Base-by-base conservation (phyloP, 495 filamentous ascomycete species). In the Chaetomium cochliodes region DNA sequence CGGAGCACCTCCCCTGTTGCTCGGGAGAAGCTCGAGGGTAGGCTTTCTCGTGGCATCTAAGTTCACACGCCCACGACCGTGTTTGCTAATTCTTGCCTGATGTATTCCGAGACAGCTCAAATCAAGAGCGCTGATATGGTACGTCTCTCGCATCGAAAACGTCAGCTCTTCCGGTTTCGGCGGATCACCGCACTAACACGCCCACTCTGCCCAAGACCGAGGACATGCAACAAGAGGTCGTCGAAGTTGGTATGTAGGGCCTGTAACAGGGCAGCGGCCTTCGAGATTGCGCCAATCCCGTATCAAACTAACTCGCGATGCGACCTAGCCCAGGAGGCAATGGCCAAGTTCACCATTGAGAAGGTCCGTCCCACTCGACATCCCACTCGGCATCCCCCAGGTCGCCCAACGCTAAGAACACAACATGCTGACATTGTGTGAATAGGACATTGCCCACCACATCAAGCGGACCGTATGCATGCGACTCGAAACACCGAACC, bases 41-140 rank as follows among this genome's bases (percentile, higher is more conserved):
- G 47, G 71, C 53, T 52, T 46, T 18, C 46, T 39, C 12, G 8
- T 33, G 52, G 11, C 8, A 53, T 49, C 25, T 39, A 25, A 23
- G 9, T 41, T 5, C 12, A 13, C 54, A 30, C 15, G 30, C 28
- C 22, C 30, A 52, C 23, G 18, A 22, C 46, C 28, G 44, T 23
- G 49, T 62, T 54, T 46, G 59, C 65, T 64, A 58, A 67, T 46
- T 6, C 50, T 42, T 58, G 30, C 16, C 42, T 55, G 16, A 55
- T 65, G 49, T 25, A 28, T 39, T 11, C 22, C 26, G 16, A 56
- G 60, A 60, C 73, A 98, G 94, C 90, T 61, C 91, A 94, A 76
- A 87, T 98, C 75, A 98, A 98, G 82, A 96, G 92, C 60, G 93
- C 91, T 57, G 94, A 98, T 70, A 98, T 98, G 94, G 94, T 98